A percentile compares a stretch with the other conserved stretches of the same genome.
phyloP scores from a whole-genome alignment of 2,329 filamentous ascomycete species.

The Ceratocystis eucalypticola region DNA sequence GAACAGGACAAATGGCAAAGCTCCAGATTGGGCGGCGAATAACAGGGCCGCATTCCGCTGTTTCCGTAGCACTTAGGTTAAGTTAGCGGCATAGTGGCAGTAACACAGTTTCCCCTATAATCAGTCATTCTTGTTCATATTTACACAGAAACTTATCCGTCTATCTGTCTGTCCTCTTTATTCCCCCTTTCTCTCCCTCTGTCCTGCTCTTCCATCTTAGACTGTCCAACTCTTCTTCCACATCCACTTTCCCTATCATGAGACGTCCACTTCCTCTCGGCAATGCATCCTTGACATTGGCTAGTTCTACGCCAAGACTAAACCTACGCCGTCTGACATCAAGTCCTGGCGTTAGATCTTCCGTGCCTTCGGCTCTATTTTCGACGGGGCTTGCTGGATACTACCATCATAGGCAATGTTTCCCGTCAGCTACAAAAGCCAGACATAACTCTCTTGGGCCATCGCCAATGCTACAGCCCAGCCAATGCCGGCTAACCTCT shows the following conservation, averaged over 20 bases:
- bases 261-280: neutral
- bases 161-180: neutral
- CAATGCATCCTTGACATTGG: neutral
- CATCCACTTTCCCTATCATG: neutral
- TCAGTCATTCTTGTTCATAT: too few relatives aligned
- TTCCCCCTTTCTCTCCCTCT: neutral
- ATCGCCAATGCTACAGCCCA: neutral
- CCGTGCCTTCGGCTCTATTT: neutral
- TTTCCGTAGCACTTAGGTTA: neutral
- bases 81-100: too few relatives aligned
- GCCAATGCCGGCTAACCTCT: conserved; percentile 12
- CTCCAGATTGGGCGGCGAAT: too few relatives aligned
- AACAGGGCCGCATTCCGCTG: neutral
- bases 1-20: too few relatives aligned
- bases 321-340: neutral
- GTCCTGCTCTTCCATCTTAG: neutral
- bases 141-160: neutral
- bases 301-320: neutral
- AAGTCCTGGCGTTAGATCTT: too few relatives aligned
- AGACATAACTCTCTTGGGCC: neutral
- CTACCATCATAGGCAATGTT: neutral
- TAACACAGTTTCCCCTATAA: too few relatives aligned
- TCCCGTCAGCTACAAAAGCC: neutral
- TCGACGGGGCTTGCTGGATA: neutral
- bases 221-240: neutral